Percentiles rank a stretch among this genome's conserved stretches.
Evolutionary conservation across 169 alveolate species (phyloP).

Genomic region (Cryptosporidium sp.): DNA sequence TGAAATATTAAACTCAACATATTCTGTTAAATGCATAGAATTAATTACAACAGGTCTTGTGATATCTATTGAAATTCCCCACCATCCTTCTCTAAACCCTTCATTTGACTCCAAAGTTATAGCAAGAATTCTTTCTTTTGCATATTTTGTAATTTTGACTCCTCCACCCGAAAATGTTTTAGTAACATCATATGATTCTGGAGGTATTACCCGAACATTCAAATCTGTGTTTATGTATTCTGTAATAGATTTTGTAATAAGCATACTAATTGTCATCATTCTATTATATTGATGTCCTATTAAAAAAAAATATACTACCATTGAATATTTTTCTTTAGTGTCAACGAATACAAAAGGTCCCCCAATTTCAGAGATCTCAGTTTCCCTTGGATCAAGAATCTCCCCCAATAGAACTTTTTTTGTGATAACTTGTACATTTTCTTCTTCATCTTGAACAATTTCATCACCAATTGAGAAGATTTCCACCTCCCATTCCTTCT

Average conservation of each 20-base stretch:
- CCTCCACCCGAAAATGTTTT: neutral
- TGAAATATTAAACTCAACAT: constrained; percentile 35
- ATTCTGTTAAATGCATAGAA: constrained; percentile 10
- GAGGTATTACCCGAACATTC: constrained; percentile 10
- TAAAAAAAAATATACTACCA: constrained; percentile 39
- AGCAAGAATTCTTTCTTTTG: constrained; percentile 6
- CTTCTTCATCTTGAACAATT: neutral
- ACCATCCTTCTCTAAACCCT: constrained; percentile 69
- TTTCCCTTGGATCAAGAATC: constrained; percentile 53
- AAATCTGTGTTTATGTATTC: constrained; percentile 24
- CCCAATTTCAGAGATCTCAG: constrained; percentile 39
- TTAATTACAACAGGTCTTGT: constrained; percentile 20
- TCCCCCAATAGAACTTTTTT: constrained; percentile 34
- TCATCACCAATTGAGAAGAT: neutral
- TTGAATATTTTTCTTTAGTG: constrained; percentile 12
- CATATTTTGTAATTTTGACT: neutral
- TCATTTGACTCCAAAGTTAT: constrained; percentile 35
- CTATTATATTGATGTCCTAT: constrained; percentile 30
- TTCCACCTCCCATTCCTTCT: constrained; percentile 54
- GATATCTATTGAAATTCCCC: constrained; percentile 41
- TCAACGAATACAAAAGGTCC: constrained; percentile 63
- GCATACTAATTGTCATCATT: constrained; percentile 40
- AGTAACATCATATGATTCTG: neutral
- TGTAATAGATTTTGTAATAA: constrained; percentile 19
- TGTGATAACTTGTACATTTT: constrained; percentile 2